phyloP scores from a whole-genome alignment of 148 eudicot species.

The Chenopodium suecicum region DNA sequence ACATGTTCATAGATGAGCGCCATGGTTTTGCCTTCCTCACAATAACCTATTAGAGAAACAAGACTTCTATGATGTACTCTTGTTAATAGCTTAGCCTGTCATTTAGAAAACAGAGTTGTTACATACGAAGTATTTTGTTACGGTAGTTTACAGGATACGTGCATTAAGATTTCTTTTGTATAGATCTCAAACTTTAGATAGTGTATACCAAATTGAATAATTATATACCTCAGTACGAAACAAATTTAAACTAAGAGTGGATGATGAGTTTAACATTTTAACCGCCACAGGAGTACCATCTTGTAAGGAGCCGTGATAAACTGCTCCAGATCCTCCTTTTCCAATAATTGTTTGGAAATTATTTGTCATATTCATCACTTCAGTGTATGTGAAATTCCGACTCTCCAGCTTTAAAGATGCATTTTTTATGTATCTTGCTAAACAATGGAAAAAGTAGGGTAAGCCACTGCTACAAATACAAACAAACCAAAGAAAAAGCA shows the following conservation, averaged over 20 bases:
- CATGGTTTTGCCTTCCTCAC: no score
- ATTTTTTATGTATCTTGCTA: background rate
- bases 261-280: constrained; percentile 15
- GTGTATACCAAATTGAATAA: background rate
- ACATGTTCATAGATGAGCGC: no score
- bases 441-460: background rate
- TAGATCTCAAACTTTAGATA: background rate
- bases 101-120: no score
- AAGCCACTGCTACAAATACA: background rate
- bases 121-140: no score
- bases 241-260: background rate
- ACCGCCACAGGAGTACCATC: constrained; percentile 26
- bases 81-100: no score
- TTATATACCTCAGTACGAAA: constrained; percentile 17
- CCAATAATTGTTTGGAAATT: constrained; percentile 14
- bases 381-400: constrained; percentile 8
- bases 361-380: constrained; percentile 19
- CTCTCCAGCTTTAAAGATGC: background rate
- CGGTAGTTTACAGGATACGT: no score
- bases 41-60: no score
- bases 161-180: no score
- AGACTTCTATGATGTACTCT: no score
- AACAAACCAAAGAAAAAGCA: background rate
- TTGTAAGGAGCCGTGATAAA: constrained; percentile 20
- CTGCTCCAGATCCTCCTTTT: constrained; percentile 25